Percentiles rank a stretch among this genome's conserved stretches.
phyloP scores from a whole-genome alignment of 352 stramenopile species.

The Globisporangium splendens region DNA sequence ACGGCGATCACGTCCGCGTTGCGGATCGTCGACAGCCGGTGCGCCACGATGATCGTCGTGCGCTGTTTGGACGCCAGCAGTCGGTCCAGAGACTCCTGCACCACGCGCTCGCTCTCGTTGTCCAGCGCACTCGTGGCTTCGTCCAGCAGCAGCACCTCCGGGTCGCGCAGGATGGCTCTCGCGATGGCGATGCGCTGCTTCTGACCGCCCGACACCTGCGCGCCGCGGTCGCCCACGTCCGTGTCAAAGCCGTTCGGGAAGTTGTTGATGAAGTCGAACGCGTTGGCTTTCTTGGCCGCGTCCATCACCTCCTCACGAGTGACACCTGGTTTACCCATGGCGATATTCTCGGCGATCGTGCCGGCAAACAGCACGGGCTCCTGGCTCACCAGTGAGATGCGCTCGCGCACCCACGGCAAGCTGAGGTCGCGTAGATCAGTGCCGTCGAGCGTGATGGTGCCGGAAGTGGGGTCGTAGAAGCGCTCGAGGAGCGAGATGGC shows the following conservation, averaged over 20 bases:
- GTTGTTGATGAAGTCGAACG: constrained; percentile 87
- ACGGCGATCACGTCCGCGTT: constrained; percentile 89
- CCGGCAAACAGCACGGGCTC: constrained; percentile 79
- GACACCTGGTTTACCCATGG: constrained; percentile 27
- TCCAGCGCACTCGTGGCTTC: constrained; percentile 84
- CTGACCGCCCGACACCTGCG: constrained; percentile 89
- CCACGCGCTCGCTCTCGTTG: constrained; percentile 23
- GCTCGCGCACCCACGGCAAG: constrained; percentile 34
- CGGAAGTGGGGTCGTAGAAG: no score
- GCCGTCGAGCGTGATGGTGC: no score
- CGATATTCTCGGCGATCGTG: constrained; percentile 62
- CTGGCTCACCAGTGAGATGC: constrained; percentile 76
- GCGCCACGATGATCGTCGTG: constrained; percentile 85
- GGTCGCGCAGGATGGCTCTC: constrained; percentile 88
- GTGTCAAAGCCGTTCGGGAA: constrained; percentile 89
- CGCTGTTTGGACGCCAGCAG: constrained; percentile 36
- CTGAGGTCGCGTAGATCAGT: constrained; percentile 60
- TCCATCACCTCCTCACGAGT: constrained; percentile 77
- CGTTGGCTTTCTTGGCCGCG: constrained; percentile 80
- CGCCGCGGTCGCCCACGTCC: constrained; percentile 82
- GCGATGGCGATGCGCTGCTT: constrained; percentile 90
- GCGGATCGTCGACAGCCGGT: constrained; percentile 82
- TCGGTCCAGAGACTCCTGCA: constrained; percentile 47
- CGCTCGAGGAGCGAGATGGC: no score
- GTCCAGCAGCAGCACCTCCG: constrained; percentile 87